Conservation (phyloP, 805 yeast genomes). For the Lachancea mirantina region DNA sequence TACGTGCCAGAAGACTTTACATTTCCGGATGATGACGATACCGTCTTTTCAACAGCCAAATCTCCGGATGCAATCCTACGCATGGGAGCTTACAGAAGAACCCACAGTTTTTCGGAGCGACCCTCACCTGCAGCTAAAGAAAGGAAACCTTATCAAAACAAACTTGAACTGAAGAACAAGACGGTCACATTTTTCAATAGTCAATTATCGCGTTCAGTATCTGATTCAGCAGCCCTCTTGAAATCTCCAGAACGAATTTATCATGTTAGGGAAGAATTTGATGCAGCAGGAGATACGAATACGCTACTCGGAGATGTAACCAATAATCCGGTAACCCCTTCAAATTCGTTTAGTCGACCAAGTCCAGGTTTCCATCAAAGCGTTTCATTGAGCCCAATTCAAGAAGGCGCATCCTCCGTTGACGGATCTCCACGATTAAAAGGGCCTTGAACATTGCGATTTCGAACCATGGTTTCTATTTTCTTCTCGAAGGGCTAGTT, state of each 20-base stretch:
- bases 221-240: neutral
- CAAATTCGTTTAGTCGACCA: constrained; percentile 21
- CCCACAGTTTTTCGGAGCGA: constrained; percentile 28
- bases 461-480: too few relatives aligned
- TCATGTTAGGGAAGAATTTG: constrained; percentile 9
- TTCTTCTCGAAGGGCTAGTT: too few relatives aligned
- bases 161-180: constrained; percentile 32
- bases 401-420: constrained; percentile 25
- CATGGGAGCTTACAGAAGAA: constrained; percentile 19
- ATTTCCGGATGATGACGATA: constrained; percentile 25
- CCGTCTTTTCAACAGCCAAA: neutral
- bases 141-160: constrained; percentile 28
- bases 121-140: constrained; percentile 27
- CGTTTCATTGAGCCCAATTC: constrained; percentile 28
- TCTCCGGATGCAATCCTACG: constrained; percentile 1
- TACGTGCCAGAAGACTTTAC: constrained; percentile 40
- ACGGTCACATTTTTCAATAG: constrained; percentile 35
- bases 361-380: constrained; percentile 19
- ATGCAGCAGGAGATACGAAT: constrained; percentile 2
- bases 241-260: constrained; percentile 1
- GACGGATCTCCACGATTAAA: constrained; percentile 22
- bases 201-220: constrained; percentile 1
- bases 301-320: constrained; percentile 1
- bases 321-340: constrained; percentile 13
- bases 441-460: neutral